phyloP scores from a whole-genome alignment of 2,329 filamentous ascomycete species.

The Cladosporium cucumerinum region DNA sequence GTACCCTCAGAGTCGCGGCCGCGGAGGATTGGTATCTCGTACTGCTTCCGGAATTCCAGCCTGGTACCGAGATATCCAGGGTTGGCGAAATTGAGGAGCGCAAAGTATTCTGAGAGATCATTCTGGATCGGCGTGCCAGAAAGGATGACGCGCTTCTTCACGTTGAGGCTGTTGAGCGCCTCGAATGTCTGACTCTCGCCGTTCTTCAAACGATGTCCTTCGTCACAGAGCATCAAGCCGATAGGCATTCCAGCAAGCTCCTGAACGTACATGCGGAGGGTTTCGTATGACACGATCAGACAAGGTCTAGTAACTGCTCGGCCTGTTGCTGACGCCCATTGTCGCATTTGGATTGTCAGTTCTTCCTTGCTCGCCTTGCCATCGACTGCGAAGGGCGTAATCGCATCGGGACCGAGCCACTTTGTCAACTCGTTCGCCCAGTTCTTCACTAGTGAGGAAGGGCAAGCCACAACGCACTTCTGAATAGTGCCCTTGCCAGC shows the following conservation, averaged over 20 bases:
- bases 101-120: conserved; percentile 96
- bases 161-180: conserved; percentile 84
- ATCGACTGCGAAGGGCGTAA: conserved; percentile 92
- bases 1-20: conserved; percentile 88
- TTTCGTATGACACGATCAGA: conserved; percentile 97
- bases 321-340: conserved; percentile 93
- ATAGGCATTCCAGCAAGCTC: conserved; percentile 88
- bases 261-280: conserved; percentile 83
- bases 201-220: conserved; percentile 95
- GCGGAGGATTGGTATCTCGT: conserved; percentile 85
- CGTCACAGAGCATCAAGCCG: conserved; percentile 89
- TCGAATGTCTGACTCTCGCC: conserved; percentile 94
- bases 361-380: conserved; percentile 96
- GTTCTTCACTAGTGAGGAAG: conserved; percentile 92
- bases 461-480: conserved; percentile 95
- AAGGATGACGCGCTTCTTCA: conserved; percentile 85
- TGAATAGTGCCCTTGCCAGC: conserved; percentile 92
- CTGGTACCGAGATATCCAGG: conserved; percentile 85
- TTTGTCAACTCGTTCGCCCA: conserved; percentile 97
- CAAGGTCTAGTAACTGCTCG: conserved; percentile 85
- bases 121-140: conserved; percentile 98
- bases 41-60: conserved; percentile 88
- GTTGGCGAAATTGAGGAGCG: conserved; percentile 93
- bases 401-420: conserved; percentile 89
- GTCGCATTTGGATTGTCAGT: conserved; percentile 80